Conservation (phyloP, 305 asterid genomes). For the Fraxinus angustifolia region DNA sequence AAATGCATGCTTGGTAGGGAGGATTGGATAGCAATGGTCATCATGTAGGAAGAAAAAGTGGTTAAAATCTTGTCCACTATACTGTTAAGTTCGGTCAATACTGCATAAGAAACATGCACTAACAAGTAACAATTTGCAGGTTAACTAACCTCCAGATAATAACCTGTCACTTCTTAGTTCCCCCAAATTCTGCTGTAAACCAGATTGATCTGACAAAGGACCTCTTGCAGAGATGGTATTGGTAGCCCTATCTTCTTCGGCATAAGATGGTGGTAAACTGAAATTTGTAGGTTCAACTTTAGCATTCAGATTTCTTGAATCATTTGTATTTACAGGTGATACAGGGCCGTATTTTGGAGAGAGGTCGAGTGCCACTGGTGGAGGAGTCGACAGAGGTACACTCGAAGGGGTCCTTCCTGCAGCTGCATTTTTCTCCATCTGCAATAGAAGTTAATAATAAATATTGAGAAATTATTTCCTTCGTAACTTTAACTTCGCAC, state of each 20-base stretch:
- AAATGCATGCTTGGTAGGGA: background rate
- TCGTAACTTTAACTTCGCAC: background rate
- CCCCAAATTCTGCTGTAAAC: slow-evolving; percentile 50
- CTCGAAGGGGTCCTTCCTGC: slow-evolving; percentile 97
- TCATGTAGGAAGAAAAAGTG: background rate
- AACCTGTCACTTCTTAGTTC: slow-evolving; percentile 73
- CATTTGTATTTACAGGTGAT: slow-evolving; percentile 74
- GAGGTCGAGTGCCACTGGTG: slow-evolving; percentile 69
- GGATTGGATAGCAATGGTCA: background rate
- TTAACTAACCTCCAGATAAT: slow-evolving; percentile 69
- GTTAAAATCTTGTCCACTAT: background rate
- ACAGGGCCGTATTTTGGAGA: slow-evolving; percentile 72
- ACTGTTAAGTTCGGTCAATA: background rate
- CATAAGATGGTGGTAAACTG: slow-evolving; percentile 73
- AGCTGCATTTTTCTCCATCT: slow-evolving; percentile 99
- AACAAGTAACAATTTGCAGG: background rate
- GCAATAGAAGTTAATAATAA: slow-evolving; percentile 28
- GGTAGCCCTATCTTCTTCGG: slow-evolving; percentile 53
- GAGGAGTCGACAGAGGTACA: slow-evolving; percentile 94
- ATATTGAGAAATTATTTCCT: background rate
- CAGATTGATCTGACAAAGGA: slow-evolving; percentile 44
- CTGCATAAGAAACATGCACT: background rate
- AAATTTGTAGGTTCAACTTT: slow-evolving; percentile 77
- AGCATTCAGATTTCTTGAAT: slow-evolving; percentile 46
- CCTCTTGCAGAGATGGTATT: slow-evolving; percentile 41